Evolutionary conservation across 305 asterid species (phyloP).

Genomic region (Fraxinus platypoda): DNA sequence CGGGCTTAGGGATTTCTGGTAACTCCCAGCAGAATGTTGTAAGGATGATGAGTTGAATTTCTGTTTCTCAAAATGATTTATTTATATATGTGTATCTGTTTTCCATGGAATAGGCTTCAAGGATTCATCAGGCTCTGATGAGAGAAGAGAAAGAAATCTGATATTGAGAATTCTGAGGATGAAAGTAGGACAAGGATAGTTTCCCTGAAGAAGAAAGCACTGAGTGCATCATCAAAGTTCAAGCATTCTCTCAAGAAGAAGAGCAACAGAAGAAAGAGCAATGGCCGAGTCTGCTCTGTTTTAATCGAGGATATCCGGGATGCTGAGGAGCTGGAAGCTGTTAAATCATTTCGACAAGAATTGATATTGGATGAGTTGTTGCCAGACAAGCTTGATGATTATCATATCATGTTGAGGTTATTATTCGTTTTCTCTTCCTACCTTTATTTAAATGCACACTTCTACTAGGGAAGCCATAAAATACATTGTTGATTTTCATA

Average conservation of each 20-base stretch:
- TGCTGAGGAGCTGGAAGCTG: slow-evolving; percentile 82
- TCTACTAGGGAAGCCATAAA: slow-evolving; percentile 8
- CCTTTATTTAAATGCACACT: slow-evolving; percentile 9
- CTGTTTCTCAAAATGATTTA: neutral
- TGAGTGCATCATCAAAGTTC: slow-evolving; percentile 86
- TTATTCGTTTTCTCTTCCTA: slow-evolving; percentile 15
- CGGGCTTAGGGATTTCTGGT: neutral
- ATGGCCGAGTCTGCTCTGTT: slow-evolving; percentile 80
- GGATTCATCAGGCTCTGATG: slow-evolving; percentile 84
- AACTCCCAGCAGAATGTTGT: neutral
- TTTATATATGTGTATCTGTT: slow-evolving; percentile 2
- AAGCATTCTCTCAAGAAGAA: slow-evolving; percentile 92
- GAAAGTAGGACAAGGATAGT: slow-evolving; percentile 85
- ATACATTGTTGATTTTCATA: neutral
- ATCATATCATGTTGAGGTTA: slow-evolving; percentile 92
- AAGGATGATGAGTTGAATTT: neutral
- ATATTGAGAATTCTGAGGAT: slow-evolving; percentile 92
- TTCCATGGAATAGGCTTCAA: slow-evolving; percentile 62
- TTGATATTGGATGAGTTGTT: slow-evolving; percentile 80
- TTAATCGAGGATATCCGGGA: slow-evolving; percentile 92
- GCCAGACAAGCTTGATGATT: slow-evolving; percentile 79
- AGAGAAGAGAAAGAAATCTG: slow-evolving; percentile 90
- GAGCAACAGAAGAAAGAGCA: slow-evolving; percentile 73
- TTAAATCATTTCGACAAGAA: slow-evolving; percentile 80
- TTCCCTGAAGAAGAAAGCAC: slow-evolving; percentile 89